Evolutionary conservation across 2,329 filamentous ascomycete genomes (phyloP).

Genomic region (Periconia macrospinosa): DNA sequence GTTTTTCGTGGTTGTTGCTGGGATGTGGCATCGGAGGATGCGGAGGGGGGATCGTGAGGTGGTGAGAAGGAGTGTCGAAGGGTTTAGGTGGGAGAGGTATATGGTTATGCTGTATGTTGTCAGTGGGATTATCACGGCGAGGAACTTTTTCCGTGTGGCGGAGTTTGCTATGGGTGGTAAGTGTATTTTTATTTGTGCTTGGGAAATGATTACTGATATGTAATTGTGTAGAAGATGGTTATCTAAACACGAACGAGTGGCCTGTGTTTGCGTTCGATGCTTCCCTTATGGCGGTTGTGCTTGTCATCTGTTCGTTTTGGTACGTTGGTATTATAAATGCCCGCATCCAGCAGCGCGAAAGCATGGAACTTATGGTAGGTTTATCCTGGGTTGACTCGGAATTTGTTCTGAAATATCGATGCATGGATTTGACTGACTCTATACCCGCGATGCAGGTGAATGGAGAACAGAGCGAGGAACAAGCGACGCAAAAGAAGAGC

Average conservation of each 20-base stretch:
- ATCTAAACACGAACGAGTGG: slow-evolving; percentile 54
- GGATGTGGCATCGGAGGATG: slow-evolving; percentile 13
- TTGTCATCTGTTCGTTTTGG: neutral
- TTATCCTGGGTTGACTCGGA: neutral
- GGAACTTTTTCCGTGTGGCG: slow-evolving; percentile 52
- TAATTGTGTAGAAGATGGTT: slow-evolving; percentile 36
- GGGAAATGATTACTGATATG: neutral
- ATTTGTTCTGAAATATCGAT: no score
- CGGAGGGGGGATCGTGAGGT: neutral
- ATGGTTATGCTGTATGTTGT: slow-evolving; percentile 49
- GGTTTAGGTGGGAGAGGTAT: slow-evolving; percentile 32
- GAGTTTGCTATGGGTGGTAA: slow-evolving; percentile 51
- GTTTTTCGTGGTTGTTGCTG: slow-evolving; percentile 44
- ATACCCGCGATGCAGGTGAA: neutral
- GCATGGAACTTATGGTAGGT: slow-evolving; percentile 1
- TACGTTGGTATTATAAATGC: neutral
- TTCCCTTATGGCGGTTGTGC: slow-evolving; percentile 42
- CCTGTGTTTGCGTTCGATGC: slow-evolving; percentile 54
- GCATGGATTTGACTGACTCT: no score
- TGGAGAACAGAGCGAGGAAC: neutral
- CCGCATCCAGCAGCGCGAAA: neutral
- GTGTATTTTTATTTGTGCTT: neutral
- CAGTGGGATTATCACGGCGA: slow-evolving; percentile 52
- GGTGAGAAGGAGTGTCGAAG: neutral
- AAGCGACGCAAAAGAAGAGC: neutral